Evolutionary conservation across 768 basidiomycete species (phyloP).

Genomic region (Leccinum subgranulosum): DNA sequence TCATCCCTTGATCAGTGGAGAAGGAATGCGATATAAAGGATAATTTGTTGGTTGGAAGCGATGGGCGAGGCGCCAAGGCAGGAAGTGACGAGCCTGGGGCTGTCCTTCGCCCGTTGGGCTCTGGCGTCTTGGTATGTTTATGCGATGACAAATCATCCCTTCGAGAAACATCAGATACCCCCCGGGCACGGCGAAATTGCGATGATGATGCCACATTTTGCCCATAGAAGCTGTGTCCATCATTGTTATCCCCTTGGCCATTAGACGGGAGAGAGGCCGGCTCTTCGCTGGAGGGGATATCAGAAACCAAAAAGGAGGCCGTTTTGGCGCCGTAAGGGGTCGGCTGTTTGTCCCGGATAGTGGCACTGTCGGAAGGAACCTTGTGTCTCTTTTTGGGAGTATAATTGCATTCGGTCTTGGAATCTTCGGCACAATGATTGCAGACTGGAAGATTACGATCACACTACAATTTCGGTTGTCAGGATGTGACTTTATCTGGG

Average conservation of each 20-base stretch:
- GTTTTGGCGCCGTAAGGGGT: constrained; percentile 45
- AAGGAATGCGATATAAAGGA: constrained; percentile 47
- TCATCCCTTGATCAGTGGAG: constrained; percentile 35
- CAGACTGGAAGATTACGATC: constrained; percentile 71
- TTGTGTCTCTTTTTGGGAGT: constrained; percentile 69
- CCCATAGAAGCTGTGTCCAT: constrained; percentile 44
- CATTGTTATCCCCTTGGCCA: constrained; percentile 21
- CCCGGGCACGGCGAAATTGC: constrained; percentile 16
- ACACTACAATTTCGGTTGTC: constrained; percentile 42
- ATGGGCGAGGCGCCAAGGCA: constrained; percentile 22
- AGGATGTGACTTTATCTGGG: background rate
- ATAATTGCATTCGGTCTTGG: constrained; percentile 62
- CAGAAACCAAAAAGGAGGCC: constrained; percentile 47
- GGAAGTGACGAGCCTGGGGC: constrained; percentile 20
- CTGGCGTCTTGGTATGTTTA: constrained; percentile 21
- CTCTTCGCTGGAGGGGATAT: constrained; percentile 35
- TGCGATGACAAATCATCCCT: constrained; percentile 15
- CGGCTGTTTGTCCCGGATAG: constrained; percentile 35
- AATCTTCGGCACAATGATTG: constrained; percentile 57
- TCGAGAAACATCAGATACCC: constrained; percentile 24
- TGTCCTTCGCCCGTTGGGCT: constrained; percentile 19
- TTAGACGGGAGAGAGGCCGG: constrained; percentile 9
- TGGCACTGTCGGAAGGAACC: constrained; percentile 42
- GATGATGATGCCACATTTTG: constrained; percentile 43
- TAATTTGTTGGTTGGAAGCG: constrained; percentile 26